Base-by-base conservation (phyloP, 2,329 filamentous ascomycete species). In the Tolypocladium nubicola region DNA sequence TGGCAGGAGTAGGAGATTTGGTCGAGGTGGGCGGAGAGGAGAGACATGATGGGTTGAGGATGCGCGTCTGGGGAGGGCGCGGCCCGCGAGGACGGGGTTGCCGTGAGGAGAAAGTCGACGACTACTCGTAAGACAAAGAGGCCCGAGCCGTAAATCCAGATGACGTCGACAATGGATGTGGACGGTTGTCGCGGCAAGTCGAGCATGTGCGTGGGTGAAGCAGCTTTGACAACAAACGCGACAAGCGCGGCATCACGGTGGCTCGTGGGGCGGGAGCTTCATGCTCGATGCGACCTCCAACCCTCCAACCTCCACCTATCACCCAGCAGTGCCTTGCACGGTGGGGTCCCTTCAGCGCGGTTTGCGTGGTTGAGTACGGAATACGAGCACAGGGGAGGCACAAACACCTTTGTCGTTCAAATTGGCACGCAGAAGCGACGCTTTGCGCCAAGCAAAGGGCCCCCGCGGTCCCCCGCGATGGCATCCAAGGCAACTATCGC, bases 1-100 rank as follows among this genome's bases (percentile, higher is more conserved):
- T 86, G 82, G 61, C 88, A 88, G n/a, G 86, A 90, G 63, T 87
- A 80, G 55, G 81, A 75, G 58, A 92, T 91, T 70, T 91, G 88
- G 75, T 90, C 88, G 33, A 92, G 79, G 68, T 92, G 88, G 43
- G 79, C 82, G 9, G 80, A 78, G 33, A 92, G 78, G 30, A 89
- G 78, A 33, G 87, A 83, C 87, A 90, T 90, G 60, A 59, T 26
- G 37, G 47, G 57, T 45, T n/a, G 10, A n/a, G 33, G 55, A 3
- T 38, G 40, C 45, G 45, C 45, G 45, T 23, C 45, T 30, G 7
- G 43, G 43, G 23, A 6, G 13, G 23, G 26, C 45, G 23, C 45
- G 2, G 4, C 23, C 8, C 35, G 26, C 10, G 1, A 50, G 26
- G 26, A 50, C 16, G 19, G 10, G 14, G 47, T 9, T 50, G 26